Evolutionary conservation across 2,329 filamentous ascomycete genomes (phyloP), one percentile per base, ranked within the genome.

Genomic region (Calonectria hawksworthii): DNA sequence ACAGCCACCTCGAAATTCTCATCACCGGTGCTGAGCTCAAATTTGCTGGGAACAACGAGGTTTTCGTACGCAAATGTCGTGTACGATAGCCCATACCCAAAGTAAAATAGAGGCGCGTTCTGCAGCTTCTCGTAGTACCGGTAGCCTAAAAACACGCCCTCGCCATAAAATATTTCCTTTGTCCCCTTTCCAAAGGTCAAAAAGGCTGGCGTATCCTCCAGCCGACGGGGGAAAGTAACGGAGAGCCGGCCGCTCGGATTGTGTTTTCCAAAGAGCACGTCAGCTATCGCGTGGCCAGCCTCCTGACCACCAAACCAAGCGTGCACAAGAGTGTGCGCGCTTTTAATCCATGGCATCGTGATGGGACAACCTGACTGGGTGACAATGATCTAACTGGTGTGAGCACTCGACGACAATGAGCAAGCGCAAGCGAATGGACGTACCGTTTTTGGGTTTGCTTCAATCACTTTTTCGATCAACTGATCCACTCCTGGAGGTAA

Each of bases 111-210:
- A 0, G 92, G 91, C 8, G 87, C 85, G 54, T 92, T 87, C 21
- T 86, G 86, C 4, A 87, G 85, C 23, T 89, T 89, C 80, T 95
- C 93, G 82, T 94, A 94, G 83, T 93, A 92, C 28, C 92, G 86
- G 84, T 95, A 95, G 2, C 93, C 93, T 70, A 95, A 90, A 83
- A 91, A 94, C 23, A 94, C 84, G 26, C 92, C 93, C 82, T 95
- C 93, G 68, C 92, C 92, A 79, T 94, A 94, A 3, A 92, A 83
- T 0, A 93, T 91, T 76, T 90, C 88, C 56, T 90, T 83, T 80
- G 93, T 92, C 83, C 94, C 92, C 68, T 92, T 92, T 0, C 92
- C 92, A 90, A 92, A 95, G 83, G 93, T 94, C 83, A 92, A 89
- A 83, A 91, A 94, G 0, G 93, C 91, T 0, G 93, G 93, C 38